Evolutionary conservation across 2,329 filamentous ascomycete species (phyloP).

Genomic region (Penicillium vulpinum): DNA sequence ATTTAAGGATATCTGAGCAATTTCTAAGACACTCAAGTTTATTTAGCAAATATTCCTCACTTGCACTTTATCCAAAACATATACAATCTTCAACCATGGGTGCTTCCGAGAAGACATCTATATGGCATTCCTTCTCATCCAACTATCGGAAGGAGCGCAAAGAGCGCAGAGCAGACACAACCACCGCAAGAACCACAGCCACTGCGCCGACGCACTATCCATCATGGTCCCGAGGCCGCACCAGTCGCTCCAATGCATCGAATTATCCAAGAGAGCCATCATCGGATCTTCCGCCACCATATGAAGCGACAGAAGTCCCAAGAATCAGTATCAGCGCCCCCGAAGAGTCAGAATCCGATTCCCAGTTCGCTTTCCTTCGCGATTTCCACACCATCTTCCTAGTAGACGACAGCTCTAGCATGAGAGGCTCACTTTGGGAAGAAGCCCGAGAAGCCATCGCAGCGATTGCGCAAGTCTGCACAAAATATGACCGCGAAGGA

Average conservation of each 20-base stretch:
- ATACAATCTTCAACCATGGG: conserved; percentile 13
- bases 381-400: conserved; percentile 86
- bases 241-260: background rate
- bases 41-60: background rate
- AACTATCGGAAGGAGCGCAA: conserved; percentile 2
- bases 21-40: background rate
- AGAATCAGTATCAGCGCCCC: conserved; percentile 25
- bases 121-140: conserved; percentile 13
- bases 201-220: background rate
- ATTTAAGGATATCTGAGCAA: background rate
- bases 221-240: background rate
- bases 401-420: conserved; percentile 89
- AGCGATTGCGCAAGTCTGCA: conserved; percentile 79
- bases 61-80: background rate
- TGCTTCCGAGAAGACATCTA: conserved; percentile 1
- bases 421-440: conserved; percentile 74
- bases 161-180: background rate
- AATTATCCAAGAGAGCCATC: background rate
- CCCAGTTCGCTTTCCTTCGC: conserved; percentile 69
- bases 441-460: conserved; percentile 71
- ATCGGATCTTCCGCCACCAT: conserved; percentile 2
- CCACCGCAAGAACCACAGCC: background rate
- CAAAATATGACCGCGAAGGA: conserved; percentile 74
- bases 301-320: conserved; percentile 44
- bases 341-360: conserved; percentile 44